Evolutionary conservation across 805 yeast species (phyloP).

Genomic region (Yarrowia sp.): DNA sequence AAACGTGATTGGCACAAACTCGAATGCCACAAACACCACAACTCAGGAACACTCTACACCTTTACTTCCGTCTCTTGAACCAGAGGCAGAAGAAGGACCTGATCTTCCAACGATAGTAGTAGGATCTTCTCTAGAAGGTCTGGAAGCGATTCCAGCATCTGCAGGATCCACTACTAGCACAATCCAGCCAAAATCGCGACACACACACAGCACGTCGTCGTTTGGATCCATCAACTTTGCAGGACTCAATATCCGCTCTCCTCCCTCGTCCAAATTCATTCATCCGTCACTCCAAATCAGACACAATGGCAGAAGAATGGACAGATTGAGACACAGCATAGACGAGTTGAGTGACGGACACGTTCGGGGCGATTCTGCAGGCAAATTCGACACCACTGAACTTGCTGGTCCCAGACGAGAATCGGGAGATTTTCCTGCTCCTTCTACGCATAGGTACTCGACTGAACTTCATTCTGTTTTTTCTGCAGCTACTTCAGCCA

Average conservation of each 20-base stretch:
- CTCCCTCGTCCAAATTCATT: slow-evolving; percentile 1
- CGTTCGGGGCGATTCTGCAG: neutral
- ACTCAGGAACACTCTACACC: neutral
- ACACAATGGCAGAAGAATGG: slow-evolving; percentile 11
- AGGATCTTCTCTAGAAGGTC: neutral
- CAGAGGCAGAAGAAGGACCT: too few species aligned
- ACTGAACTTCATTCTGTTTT: neutral
- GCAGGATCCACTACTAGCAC: neutral
- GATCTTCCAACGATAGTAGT: neutral
- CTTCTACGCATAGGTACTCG: neutral
- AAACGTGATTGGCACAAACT: too few species aligned
- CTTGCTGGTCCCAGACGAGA: neutral
- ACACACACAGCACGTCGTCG: neutral
- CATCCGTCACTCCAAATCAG: slow-evolving; percentile 11
- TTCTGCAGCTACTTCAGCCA: neutral
- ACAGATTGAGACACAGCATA: slow-evolving; percentile 9
- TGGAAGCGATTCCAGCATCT: neutral
- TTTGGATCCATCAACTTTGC: slow-evolving; percentile 20
- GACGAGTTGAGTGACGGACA: slow-evolving; percentile 1
- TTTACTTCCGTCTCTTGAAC: too few species aligned
- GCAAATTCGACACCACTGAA: neutral
- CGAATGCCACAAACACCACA: neutral
- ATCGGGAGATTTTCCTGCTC: neutral
- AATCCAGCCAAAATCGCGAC: neutral
- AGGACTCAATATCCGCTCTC: neutral